Conservation (phyloP, 2,329 filamentous ascomycete species). For the Xylariales sp. region DNA sequence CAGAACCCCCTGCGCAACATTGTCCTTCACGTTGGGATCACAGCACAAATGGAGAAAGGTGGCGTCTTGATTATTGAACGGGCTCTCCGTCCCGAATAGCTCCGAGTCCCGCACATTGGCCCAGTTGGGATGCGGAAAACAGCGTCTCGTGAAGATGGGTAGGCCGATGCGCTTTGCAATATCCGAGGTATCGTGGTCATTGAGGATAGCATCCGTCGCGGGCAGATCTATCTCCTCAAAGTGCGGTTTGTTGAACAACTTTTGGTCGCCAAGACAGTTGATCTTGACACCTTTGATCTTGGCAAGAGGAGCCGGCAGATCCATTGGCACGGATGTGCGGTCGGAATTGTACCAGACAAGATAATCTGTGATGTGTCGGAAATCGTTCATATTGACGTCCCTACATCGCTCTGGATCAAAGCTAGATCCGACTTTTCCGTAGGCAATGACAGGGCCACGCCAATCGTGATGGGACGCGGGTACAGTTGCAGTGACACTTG, state of each 20-base stretch:
- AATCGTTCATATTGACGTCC: conserved; percentile 41
- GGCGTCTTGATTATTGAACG: neutral
- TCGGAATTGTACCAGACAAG: conserved; percentile 22
- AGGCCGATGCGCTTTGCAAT: conserved; percentile 37
- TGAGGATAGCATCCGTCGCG: conserved; percentile 23
- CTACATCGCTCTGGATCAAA: conserved; percentile 11
- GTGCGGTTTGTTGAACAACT: conserved; percentile 31
- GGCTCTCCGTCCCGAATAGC: neutral
- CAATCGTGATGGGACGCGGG: too few relatives aligned
- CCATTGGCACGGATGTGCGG: neutral
- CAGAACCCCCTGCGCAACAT: neutral
- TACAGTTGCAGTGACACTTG: neutral
- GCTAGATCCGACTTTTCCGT: neutral
- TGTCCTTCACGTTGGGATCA: too few relatives aligned
- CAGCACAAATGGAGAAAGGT: conserved; percentile 11
- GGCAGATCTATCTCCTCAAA: conserved; percentile 36
- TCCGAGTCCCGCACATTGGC: conserved; percentile 17
- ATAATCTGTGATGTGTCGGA: conserved; percentile 38
- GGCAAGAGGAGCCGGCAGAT: too few relatives aligned
- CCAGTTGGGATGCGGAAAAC: conserved; percentile 34
- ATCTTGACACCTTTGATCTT: conserved; percentile 36
- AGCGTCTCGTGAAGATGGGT: conserved; percentile 33
- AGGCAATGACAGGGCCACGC: conserved; percentile 35
- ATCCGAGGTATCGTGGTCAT: conserved; percentile 26
- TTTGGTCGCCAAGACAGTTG: conserved; percentile 38